These are phyloP conservation scores for Talaromyces ruber DNA, from an alignment of 495 filamentous ascomycete genomes.

Conservation along the genomic window DNA sequence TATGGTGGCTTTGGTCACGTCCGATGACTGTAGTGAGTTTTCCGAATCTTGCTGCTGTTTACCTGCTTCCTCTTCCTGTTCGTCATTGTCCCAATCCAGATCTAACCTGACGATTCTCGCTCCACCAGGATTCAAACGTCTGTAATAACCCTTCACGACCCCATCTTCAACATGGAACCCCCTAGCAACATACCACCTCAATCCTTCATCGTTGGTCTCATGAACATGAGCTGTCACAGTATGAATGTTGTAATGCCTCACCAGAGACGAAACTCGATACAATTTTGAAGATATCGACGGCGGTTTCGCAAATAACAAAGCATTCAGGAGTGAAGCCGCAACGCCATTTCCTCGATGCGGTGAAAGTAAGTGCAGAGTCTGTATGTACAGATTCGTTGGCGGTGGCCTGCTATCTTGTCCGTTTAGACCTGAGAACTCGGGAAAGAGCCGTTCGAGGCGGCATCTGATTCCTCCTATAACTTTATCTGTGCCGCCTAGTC, in stretches of 20 bases:
- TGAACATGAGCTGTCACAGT: conserved; percentile 86
- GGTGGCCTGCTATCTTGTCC: conserved; percentile 7
- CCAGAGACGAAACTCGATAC: conserved; percentile 37
- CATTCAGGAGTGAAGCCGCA: conserved; percentile 61
- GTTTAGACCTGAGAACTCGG: conserved; percentile 12
- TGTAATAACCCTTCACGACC: conserved; percentile 71
- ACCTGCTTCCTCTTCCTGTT: conserved; percentile 1
- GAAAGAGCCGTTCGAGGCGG: conserved; percentile 53
- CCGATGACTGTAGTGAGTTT: neutral
- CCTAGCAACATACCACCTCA: conserved; percentile 78
- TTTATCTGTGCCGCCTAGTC: conserved; percentile 35
- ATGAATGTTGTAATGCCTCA: conserved; percentile 37
- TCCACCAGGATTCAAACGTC: conserved; percentile 67
- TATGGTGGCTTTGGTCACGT: neutral
- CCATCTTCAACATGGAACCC: conserved; percentile 59
- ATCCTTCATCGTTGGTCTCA: conserved; percentile 78
- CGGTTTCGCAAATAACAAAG: conserved; percentile 41
- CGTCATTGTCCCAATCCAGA: conserved; percentile 19
- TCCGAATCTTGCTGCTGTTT: neutral
- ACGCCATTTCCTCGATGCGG: conserved; percentile 75
- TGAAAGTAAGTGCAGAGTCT: conserved; percentile 73
- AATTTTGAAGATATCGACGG: conserved; percentile 18
- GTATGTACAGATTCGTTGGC: conserved; percentile 66
- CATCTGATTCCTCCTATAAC: conserved; percentile 80
- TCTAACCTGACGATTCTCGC: conserved; percentile 64